Evolutionary conservation across 768 basidiomycete species (phyloP), one percentile per base, ranked within the genome.

Genomic region (Leucocoprinus birnbaumii): DNA sequence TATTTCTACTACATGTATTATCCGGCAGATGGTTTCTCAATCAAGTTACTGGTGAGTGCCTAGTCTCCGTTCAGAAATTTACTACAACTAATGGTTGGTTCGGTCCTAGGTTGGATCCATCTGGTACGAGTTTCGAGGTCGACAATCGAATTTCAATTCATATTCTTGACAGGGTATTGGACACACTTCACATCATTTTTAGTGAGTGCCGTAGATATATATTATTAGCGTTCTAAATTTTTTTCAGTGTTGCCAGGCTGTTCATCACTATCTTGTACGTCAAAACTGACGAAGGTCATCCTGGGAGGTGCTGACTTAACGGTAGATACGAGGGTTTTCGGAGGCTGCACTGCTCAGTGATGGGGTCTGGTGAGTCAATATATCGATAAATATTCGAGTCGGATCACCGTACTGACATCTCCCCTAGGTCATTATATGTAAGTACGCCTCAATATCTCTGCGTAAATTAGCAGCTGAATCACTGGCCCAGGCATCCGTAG

Each of bases 1-100:
- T 77, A 77, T 61, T 74, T 75, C 48, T 78, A 78, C 59, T 78
- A 69, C 50, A 58, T 67, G 37, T 65, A 68, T 41, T 76, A 72
- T 58, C 73, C 73, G 2, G 71, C 70, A 47, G 76, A 77, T 62
- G 63, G 61, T 5, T 49, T 26, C 4, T 54, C 53, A 24, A 63
- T 72, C 27, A 77, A 76, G 56, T 19, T 59, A 24, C 61, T 78
- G 46, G 77, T 77, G 45, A 55, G 69, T 64, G 3, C 13, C 27
- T 6, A 21, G 22, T 42, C 9, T 48, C 44, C n/a, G 27, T 41
- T 52, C 45, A 54, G 13, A 19, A 14, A 42, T 44, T 14, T 21
- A 26, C 4, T 47, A 16, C 9, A 27, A 2, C 18, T 52, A 14
- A 50, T 21, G 25, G 16, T 21, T n/a, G n/a, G n/a, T 37, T 34